Percentiles rank a stretch among this genome's conserved stretches.
Conservation (phyloP, 2,329 filamentous ascomycete species). For the Emergomyces orientalis region DNA sequence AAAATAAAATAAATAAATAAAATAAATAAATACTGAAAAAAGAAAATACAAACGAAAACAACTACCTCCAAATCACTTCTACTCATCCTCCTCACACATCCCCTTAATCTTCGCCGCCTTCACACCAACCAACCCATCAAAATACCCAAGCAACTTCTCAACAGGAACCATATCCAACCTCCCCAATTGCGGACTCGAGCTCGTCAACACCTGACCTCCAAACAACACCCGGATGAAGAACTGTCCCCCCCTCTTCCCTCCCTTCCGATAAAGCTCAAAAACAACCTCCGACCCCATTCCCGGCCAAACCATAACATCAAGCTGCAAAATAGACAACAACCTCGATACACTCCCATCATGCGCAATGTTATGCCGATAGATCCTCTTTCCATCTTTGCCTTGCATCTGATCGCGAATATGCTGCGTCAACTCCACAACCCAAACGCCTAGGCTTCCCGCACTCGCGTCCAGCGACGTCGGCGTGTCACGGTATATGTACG, state of each 20-base stretch:
- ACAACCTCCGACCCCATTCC: slow-evolving; percentile 73
- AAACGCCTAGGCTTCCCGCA: slow-evolving; percentile 58
- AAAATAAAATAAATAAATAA: no score
- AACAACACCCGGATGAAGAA: slow-evolving; percentile 61
- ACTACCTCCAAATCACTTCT: not conserved
- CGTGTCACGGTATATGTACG: slow-evolving; percentile 63
- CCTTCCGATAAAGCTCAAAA: slow-evolving; percentile 59
- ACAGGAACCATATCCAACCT: slow-evolving; percentile 61
- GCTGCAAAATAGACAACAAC: slow-evolving; percentile 60
- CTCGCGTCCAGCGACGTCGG: slow-evolving; percentile 53
- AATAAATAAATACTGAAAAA: not conserved
- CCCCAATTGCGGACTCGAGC: slow-evolving; percentile 60
- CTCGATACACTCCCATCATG: slow-evolving; percentile 66
- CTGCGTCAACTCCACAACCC: slow-evolving; percentile 59
- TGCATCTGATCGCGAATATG: slow-evolving; percentile 51
- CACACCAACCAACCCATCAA: slow-evolving; percentile 59
- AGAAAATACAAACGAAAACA: not conserved
- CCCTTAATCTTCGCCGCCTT: slow-evolving; percentile 36
- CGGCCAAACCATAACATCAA: slow-evolving; percentile 72
- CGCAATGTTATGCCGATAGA: slow-evolving; percentile 67
- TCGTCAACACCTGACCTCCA: slow-evolving; percentile 56
- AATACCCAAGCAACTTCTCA: slow-evolving; percentile 55
- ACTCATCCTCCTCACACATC: slow-evolving; percentile 22
- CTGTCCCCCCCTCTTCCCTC: slow-evolving; percentile 14
- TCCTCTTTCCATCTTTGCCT: slow-evolving; percentile 33